These are phyloP conservation scores for Zygosaccharomyces gambellarensis DNA, from an alignment of 805 yeast species.

Conservation along the genomic window DNA sequence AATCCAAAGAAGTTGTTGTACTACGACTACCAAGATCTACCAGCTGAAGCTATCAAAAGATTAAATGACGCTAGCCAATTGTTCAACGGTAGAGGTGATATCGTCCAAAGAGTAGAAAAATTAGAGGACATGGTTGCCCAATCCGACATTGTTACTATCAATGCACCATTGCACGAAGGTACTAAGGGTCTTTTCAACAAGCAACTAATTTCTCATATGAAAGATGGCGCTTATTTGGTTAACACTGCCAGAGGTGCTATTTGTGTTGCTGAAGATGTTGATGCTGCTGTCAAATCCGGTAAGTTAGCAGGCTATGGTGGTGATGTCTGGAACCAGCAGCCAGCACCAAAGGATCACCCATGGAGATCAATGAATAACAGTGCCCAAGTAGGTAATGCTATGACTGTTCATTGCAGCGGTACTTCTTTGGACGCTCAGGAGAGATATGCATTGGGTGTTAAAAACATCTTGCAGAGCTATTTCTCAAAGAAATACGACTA, in stretches of 20 bases:
- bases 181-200: constrained; percentile 65
- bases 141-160: constrained; percentile 71
- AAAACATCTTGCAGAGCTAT: constrained; percentile 58
- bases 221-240: constrained; percentile 40
- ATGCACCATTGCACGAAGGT: constrained; percentile 70
- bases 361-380: constrained; percentile 68
- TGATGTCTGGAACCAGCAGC: constrained; percentile 83
- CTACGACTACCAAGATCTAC: constrained; percentile 32
- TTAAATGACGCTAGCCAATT: constrained; percentile 34
- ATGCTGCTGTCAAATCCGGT: constrained; percentile 65
- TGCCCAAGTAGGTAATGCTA: constrained; percentile 72
- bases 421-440: constrained; percentile 76
- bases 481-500: constrained; percentile 31
- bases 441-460: constrained; percentile 66
- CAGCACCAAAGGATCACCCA: constrained; percentile 71
- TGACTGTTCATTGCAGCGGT: constrained; percentile 34
- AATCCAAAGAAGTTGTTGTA: constrained; percentile 64
- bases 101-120: constrained; percentile 54
- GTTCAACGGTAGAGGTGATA: constrained; percentile 18
- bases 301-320: constrained; percentile 77
- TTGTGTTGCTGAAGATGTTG: constrained; percentile 66
- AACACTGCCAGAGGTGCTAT: constrained; percentile 75
- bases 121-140: constrained; percentile 60
- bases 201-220: constrained; percentile 60
- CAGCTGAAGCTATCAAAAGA: constrained; percentile 68